Evolutionary conservation across 1,139 yeast species (phyloP).

Genomic region (Taphrina communis): DNA sequence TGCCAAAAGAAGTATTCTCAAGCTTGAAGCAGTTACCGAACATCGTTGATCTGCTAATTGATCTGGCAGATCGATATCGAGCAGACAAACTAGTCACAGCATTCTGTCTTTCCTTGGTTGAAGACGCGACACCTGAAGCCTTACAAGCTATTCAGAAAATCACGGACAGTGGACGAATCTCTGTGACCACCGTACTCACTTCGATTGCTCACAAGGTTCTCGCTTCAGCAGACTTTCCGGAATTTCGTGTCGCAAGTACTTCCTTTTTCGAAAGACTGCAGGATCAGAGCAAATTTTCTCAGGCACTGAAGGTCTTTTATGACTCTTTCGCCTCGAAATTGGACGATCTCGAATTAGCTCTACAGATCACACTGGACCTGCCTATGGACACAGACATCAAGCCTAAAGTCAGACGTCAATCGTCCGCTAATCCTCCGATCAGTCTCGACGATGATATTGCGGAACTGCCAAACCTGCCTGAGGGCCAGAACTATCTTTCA

Average conservation of each 20-base stretch:
- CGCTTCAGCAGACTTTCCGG: constrained; percentile 37
- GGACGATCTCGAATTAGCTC: constrained; percentile 31
- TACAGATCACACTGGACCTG: constrained; percentile 26
- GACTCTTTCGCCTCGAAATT: constrained; percentile 13
- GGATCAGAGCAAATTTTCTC: neutral
- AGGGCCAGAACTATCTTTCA: constrained; percentile 18
- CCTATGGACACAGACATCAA: constrained; percentile 13
- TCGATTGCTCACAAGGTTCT: constrained; percentile 32
- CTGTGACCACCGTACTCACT: constrained; percentile 2
- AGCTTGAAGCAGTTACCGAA: constrained; percentile 41
- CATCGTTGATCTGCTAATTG: constrained; percentile 42
- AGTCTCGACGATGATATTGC: constrained; percentile 27
- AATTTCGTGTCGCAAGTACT: constrained; percentile 25
- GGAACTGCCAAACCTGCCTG: constrained; percentile 21
- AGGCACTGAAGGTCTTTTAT: constrained; percentile 6
- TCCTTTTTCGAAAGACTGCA: constrained; percentile 14
- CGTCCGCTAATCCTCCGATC: constrained; percentile 11
- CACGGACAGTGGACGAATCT: constrained; percentile 12
- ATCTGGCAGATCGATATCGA: constrained; percentile 38
- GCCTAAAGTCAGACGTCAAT: constrained; percentile 11
- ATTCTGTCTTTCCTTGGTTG: constrained; percentile 23
- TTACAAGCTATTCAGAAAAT: constrained; percentile 49
- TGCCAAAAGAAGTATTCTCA: constrained; percentile 31
- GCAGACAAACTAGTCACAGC: constrained; percentile 41
- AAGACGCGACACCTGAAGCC: constrained; percentile 49